Percentiles rank a stretch among this genome's conserved stretches.
These are phyloP conservation scores for Thalia dealbata DNA, from an alignment of 176 grass and related monocot genomes.

Conservation along the genomic window DNA sequence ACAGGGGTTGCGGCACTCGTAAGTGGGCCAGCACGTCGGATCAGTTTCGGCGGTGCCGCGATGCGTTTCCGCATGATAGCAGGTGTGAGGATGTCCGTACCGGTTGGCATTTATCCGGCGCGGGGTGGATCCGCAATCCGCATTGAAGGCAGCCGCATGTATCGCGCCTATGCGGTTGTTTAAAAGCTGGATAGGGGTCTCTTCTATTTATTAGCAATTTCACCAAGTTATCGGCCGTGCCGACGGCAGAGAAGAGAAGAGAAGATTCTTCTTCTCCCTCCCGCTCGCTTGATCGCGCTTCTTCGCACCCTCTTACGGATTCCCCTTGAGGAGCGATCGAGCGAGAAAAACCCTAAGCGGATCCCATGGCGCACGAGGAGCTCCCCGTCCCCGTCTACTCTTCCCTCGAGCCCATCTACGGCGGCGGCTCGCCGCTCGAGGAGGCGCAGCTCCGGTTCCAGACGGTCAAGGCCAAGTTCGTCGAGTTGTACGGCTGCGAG, in stretches of 20 bases:
- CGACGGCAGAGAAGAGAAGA: too few relatives aligned
- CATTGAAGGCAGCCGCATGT: neutral
- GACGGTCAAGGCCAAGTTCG: constrained; percentile 1
- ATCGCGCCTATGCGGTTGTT: neutral
- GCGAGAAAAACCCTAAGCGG: neutral
- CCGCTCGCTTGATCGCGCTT: too few relatives aligned
- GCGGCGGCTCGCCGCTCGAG: constrained; percentile 49
- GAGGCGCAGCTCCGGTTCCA: constrained; percentile 25
- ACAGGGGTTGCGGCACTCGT: too few relatives aligned
- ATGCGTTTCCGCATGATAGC: neutral
- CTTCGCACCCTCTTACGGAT: too few relatives aligned
- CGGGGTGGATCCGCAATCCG: too few relatives aligned
- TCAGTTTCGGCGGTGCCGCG: too few relatives aligned
- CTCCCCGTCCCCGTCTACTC: constrained; percentile 50
- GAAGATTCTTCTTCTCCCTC: too few relatives aligned
- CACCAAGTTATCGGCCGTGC: too few relatives aligned
- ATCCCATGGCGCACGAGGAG: constrained; percentile 26
- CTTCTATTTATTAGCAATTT: too few relatives aligned
- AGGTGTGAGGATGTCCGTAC: neutral
- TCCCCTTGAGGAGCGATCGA: neutral
- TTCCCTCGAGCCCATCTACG: constrained; percentile 62
- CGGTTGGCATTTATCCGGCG: neutral
- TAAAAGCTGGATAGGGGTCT: too few relatives aligned
- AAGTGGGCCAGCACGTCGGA: too few relatives aligned
- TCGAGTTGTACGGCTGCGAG: constrained; percentile 4